These are phyloP conservation scores for Brasenia schreberi DNA, from an alignment of 164 flowering plant species.

Conservation along the genomic window DNA sequence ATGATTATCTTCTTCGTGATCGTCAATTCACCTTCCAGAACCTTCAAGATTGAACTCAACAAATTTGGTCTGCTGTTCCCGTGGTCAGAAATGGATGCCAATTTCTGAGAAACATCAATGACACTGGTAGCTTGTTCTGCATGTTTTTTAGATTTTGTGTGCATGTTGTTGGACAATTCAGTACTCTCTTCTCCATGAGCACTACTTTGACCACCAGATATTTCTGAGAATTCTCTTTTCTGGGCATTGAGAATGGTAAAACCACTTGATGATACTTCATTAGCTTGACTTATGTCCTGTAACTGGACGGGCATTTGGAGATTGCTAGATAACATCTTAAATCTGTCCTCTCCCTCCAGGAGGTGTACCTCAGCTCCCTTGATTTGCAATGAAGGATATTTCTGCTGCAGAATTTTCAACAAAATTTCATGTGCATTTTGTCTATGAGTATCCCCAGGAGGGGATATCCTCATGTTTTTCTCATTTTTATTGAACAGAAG, in stretches of 20 bases:
- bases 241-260: not conserved
- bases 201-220: constrained; percentile 10
- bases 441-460: constrained; percentile 17
- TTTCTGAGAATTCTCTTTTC: constrained; percentile 6
- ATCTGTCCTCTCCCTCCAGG: constrained; percentile 68
- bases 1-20: not conserved
- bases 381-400: constrained; percentile 6
- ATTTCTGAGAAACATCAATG: not conserved
- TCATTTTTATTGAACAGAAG: no score
- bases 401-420: constrained; percentile 36
- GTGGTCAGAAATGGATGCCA: not conserved
- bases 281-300: not conserved
- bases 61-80: not conserved
- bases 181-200: constrained; percentile 9
- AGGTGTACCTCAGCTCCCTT: constrained; percentile 49
- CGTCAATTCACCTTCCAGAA: not conserved
- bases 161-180: constrained; percentile 10
- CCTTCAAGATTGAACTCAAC: not conserved
- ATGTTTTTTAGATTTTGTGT: constrained; percentile 3
- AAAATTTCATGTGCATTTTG: constrained; percentile 56
- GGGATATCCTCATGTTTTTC: no score
- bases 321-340: constrained; percentile 82
- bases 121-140: constrained; percentile 7
- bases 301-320: constrained; percentile 17
- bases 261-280: no score